Conservation (phyloP, 1,139 yeast species). For the Oligophagozyma castellii region DNA sequence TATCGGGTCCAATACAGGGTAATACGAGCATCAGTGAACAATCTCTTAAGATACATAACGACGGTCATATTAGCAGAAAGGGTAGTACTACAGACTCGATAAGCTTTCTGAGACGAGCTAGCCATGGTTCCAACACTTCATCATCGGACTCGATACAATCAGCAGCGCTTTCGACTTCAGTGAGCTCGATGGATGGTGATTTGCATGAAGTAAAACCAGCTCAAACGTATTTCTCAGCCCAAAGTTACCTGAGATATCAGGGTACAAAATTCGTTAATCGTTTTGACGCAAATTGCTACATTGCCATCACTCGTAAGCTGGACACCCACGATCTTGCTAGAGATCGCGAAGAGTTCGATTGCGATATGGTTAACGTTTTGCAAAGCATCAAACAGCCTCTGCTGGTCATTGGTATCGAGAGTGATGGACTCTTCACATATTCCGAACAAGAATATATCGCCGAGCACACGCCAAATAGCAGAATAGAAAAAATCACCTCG, state of each 20-base stretch:
- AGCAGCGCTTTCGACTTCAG: conserved; percentile 18
- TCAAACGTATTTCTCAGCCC: conserved; percentile 89
- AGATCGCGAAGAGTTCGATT: conserved; percentile 39
- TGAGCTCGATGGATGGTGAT: conserved; percentile 13
- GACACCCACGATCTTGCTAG: conserved; percentile 93
- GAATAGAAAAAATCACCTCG: conserved; percentile 58
- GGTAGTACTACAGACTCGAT: conserved; percentile 1
- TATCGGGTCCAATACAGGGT: too few relatives aligned
- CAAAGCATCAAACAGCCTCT: conserved; percentile 55
- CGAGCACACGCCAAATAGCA: conserved; percentile 54
- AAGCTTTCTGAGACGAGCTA: conserved; percentile 4
- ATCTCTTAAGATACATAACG: conserved; percentile 51
- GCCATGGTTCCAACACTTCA: conserved; percentile 11
- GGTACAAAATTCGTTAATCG: conserved; percentile 80
- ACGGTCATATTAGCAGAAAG: conserved; percentile 31
- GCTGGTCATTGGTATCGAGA: conserved; percentile 72
- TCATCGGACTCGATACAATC: conserved; percentile 14
- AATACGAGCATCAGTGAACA: conserved; percentile 30
- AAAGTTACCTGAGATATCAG: conserved; percentile 83
- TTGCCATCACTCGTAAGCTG: conserved; percentile 79
- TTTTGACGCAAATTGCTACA: conserved; percentile 94
- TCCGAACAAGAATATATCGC: conserved; percentile 84
- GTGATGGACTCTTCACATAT: conserved; percentile 87
- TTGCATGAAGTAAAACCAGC: conserved; percentile 33
- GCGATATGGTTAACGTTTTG: conserved; percentile 35